Conservation (phyloP, 306 rosid species). For the Cyamopsis tetragonoloba region DNA sequence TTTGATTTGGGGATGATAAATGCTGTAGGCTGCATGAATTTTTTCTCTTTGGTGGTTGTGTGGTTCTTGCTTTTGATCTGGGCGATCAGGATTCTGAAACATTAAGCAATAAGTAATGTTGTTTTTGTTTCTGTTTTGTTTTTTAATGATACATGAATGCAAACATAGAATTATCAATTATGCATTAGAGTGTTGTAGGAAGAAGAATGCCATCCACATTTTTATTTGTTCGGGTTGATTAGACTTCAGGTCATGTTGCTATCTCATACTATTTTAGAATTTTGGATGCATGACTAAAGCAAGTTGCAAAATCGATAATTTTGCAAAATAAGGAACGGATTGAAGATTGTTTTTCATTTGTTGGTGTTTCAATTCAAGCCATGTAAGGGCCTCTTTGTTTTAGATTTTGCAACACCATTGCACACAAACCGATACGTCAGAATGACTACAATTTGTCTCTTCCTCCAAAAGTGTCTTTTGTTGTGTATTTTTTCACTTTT, state of each 20-base stretch:
- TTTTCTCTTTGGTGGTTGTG: background rate
- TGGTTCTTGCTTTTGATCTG: constrained; percentile 20
- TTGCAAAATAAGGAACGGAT: background rate
- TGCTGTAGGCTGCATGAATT: background rate
- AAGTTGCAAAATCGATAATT: constrained; percentile 6
- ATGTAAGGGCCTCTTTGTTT: too few relatives aligned
- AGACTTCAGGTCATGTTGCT: background rate
- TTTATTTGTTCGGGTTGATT: constrained; percentile 3
- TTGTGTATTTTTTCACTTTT: too few relatives aligned
- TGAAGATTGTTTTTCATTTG: constrained; percentile 6
- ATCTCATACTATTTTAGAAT: background rate
- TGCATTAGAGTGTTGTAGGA: constrained; percentile 7
- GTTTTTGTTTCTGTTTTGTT: background rate
- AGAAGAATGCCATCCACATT: background rate
- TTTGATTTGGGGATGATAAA: constrained; percentile 26
- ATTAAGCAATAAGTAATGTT: background rate
- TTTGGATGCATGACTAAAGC: background rate
- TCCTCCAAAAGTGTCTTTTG: too few relatives aligned
- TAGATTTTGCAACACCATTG: too few relatives aligned
- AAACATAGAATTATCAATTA: background rate
- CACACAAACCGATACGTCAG: too few relatives aligned
- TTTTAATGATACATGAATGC: background rate
- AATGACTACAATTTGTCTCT: too few relatives aligned
- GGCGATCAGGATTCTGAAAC: background rate
- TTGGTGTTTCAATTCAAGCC: background rate